Evolutionary conservation across 257 asterid genomes (phyloP), one percentile per base, ranked within the genome.

Genomic region (Henckelia pumila): DNA sequence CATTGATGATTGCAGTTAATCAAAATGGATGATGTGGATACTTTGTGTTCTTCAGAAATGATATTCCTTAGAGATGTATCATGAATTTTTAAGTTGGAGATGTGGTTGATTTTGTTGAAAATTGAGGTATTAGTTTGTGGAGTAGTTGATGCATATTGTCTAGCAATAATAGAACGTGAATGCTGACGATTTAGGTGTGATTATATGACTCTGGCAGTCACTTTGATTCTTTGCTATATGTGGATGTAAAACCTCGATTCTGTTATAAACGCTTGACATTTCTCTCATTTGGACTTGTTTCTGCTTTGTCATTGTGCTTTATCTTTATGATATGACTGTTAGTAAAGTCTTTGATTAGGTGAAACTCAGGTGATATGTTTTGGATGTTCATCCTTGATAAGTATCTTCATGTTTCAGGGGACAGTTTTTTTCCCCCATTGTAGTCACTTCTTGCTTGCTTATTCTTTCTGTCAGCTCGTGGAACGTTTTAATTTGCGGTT

Each of bases 401-500:
- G 37, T 1, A 3, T 50, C n/a, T n/a, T n/a, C n/a, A n/a, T n/a
- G n/a, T n/a, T n/a, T n/a, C n/a, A n/a, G n/a, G n/a, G n/a, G n/a
- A n/a, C 67, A 32, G n/a, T 44, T 40, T 57, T 2, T 33, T 4
- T 16, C n/a, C 1, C n/a, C 35, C 7, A 0, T 13, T 40, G 2
- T 40, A 35, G 44, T 6, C 1, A 26, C 68, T 74, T 58, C 61
- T 65, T 67, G 37, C 20, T 72, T 52, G 47, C 55, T 26, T 47
- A 8, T 71, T 69, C 14, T 63, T 56, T 69, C 58, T 77, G 56
- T 61, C 88, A 89, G 98, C 85, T 92, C 24, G 84, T 89, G 24
- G 96, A 88, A 72, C 91, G 97, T 29, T 89, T 89, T 72, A 88
- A 71, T 80, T 76, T 93, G 49, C 82, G 98, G 61, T 70, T 92